Evolutionary conservation across 495 filamentous ascomycete species (phyloP), one percentile per base, ranked within the genome.

Genomic region (Trichoderma reesei): DNA sequence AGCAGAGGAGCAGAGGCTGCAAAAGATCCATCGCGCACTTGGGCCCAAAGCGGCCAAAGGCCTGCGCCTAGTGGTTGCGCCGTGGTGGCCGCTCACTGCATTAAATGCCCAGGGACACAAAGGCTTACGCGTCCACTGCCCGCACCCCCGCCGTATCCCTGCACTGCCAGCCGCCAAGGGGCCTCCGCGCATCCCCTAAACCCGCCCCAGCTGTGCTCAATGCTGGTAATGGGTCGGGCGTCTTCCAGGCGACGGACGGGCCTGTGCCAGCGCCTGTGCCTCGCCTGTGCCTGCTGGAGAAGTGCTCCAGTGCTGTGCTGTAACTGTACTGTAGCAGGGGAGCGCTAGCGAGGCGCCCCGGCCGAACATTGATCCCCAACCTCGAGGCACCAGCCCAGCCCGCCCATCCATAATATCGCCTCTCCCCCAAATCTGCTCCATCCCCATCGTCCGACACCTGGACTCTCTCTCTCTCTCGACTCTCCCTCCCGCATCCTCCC

Each of bases 41-140:
- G 26, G 7, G 11, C 51, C 26, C 51, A 34, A 56, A 56, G 20
- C 33, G 51, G 51, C 26, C 51, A 36, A 13, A 31, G 51, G 11
- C 14, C 46, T 56, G 51, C 51, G 51, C 51, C 51, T 56, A 34
- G 51, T 56, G 51, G 51, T 56, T 56, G 51, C 51, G 51, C 51
- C 51, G 8, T 33, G 11, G 51, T 34, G 51, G 31, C 20, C 51
- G 20, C 26, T 31, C 51, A 56, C 20, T 31, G 51, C 51, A 56
- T 56, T 56, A 56, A 56, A 56, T 56, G 51, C 51, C 34, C 14
- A 56, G 51, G 51, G n/a, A n/a, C 14, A 56, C 26, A 56, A 56
- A 56, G 51, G 51, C 51, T 56, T 56, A 56, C 51, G 51, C 51
- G 51, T 56, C 51, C 51, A 56, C 51, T 33, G 51, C 51, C 51